Base-by-base conservation (phyloP, 345 rosid genomes). In the Boechera stricta region DNA sequence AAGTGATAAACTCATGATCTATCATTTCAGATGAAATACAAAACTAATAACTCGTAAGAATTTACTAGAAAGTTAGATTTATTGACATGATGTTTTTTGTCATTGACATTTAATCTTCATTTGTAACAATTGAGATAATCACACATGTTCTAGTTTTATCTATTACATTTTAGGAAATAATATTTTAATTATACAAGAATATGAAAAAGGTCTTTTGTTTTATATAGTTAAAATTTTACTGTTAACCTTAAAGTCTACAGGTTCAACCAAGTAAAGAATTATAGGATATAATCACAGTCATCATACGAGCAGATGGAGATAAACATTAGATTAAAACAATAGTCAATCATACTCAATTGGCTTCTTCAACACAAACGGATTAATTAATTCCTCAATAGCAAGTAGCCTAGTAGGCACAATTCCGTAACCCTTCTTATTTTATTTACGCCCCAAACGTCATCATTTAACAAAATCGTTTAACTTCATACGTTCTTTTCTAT, bases 391-490 rank as follows among this genome's bases (percentile, higher is more conserved):
- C 45, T 59, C 51, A 29, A 49, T 57, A 47, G n/a, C 39, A 42
- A 65, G 69, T 33, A 32, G 16, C 32, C 51, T 31, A 52, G 49
- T 41, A 57, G 70, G 7, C 74, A 76, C 24, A 10, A 35, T 35
- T 59, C 42, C 69, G 47, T 60, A 59, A 68, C 6, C 48, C 3
- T 32, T 55, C 41, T 47, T 61, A 7, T 41, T 60, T 29, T 68
- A 59, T 35, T 10, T 49, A 36, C 42, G 0, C 38, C 5, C 4
- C 16, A 51, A 38, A 60, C 69, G 63, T 52, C 74, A 60, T 61
- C 56, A 32, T 32, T 15, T 61, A 61, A 52, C 69, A 76, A 76
- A 21, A 51, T 60, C 68, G 41, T 39, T 60, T 41, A 69, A 76
- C 79, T 42, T 62, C 53, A 49, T 11, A 35, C 31, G 42, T 49